These are phyloP conservation scores for Chenopodium album DNA, from an alignment of 148 eudicot species.

Conservation along the genomic window DNA sequence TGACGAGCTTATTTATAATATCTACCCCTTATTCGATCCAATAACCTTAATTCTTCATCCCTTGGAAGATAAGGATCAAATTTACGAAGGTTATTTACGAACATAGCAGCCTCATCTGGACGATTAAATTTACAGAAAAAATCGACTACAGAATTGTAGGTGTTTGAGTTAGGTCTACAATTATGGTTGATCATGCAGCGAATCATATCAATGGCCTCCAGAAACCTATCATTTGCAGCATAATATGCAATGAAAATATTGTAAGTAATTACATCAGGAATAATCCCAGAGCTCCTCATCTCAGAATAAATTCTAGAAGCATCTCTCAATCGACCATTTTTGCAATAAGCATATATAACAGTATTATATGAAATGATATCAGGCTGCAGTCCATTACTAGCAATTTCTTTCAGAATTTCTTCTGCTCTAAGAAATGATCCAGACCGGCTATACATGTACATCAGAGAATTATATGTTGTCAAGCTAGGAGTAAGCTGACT, in stretches of 20 bases:
- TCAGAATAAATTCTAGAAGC: constrained; percentile 62
- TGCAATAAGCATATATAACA: constrained; percentile 72
- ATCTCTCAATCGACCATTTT: constrained; percentile 66
- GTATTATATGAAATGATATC: constrained; percentile 87
- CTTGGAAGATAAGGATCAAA: constrained; percentile 65
- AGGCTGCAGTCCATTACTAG: constrained; percentile 63
- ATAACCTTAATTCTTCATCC: constrained; percentile 61
- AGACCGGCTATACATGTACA: constrained; percentile 80
- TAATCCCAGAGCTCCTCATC: constrained; percentile 57
- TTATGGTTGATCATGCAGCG: constrained; percentile 70
- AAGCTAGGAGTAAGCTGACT: constrained; percentile 73
- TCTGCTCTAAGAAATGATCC: constrained; percentile 59
- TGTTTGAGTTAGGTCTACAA: constrained; percentile 73
- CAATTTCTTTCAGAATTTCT: constrained; percentile 57
- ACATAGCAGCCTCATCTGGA: constrained; percentile 58
- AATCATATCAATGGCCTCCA: constrained; percentile 72
- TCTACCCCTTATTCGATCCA: constrained; percentile 25
- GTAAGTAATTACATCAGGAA: constrained; percentile 76
- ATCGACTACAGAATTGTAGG: constrained; percentile 84
- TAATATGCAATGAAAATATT: constrained; percentile 73
- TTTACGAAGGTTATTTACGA: constrained; percentile 57
- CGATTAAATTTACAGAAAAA: constrained; percentile 64
- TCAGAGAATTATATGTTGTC: constrained; percentile 78
- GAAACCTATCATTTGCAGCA: constrained; percentile 72
- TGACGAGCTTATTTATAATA: constrained; percentile 13